Conservation (phyloP, 768 basidiomycete species). For the Butyriboletus loyo region DNA sequence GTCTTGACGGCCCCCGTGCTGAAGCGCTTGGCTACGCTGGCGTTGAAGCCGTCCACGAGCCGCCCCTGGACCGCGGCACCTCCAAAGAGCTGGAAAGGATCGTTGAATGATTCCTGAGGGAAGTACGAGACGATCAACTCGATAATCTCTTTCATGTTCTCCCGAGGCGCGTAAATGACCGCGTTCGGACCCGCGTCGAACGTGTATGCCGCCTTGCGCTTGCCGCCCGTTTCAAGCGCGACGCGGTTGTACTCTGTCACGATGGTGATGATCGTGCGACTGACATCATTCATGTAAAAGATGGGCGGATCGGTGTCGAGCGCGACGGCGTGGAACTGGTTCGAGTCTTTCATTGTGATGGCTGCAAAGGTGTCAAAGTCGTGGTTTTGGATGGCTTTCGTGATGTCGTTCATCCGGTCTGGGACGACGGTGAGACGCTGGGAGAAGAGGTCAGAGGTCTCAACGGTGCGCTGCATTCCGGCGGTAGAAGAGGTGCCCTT, state of each 20-base stretch:
- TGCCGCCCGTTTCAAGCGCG: conserved; percentile 50
- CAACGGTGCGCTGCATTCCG: conserved; percentile 97
- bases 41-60: conserved; percentile 72
- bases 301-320: conserved; percentile 97
- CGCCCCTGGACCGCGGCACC: conserved; percentile 43
- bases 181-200: conserved; percentile 99
- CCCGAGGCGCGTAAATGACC: conserved; percentile 85
- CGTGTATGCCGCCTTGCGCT: conserved; percentile 92
- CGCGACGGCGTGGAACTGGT: conserved; percentile 97
- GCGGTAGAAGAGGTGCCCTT: conserved; percentile 93
- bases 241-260: conserved; percentile 92
- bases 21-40: conserved; percentile 68
- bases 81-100: conserved; percentile 65
- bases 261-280: conserved; percentile 85
- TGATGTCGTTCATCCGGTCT: conserved; percentile 77
- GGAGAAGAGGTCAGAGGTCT: conserved; percentile 83
- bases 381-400: conserved; percentile 67
- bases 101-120: conserved; percentile 79
- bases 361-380: conserved; percentile 89
- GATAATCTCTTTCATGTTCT: conserved; percentile 77
- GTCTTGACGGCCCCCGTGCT: conserved; percentile 78
- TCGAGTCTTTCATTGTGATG: conserved; percentile 96
- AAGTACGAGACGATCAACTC: conserved; percentile 79
- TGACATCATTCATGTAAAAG: conserved; percentile 99
- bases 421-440: conserved; percentile 93